Evolutionary conservation across 345 rosid species (phyloP), one percentile per base, ranked within the genome.

Genomic region (Garcia nutans): DNA sequence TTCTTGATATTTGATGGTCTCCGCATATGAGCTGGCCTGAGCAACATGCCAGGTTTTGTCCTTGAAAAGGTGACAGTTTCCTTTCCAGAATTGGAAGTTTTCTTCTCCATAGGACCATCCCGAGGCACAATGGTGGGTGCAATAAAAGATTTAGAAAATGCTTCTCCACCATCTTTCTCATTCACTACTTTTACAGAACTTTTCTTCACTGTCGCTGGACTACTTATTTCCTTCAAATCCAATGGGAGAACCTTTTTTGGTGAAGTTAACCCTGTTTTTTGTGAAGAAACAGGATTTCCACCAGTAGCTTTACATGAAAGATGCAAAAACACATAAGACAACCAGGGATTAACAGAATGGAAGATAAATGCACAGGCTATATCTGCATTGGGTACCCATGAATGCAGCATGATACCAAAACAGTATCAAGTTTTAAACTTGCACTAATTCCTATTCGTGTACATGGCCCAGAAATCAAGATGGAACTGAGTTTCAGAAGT

Each of bases 11-110:
- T 76, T 49, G 93, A 88, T 54, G 84, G 85, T 80, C 76, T 90
- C 71, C 86, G 89, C 26, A 78, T 70, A 84, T 91, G 90, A 84
- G 94, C 93, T 33, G 99, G 99, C 83, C 89, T 91, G 58, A 93
- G 91, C 77, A 92, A 81, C 99, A 96, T 91, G 37, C 99, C 98
- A 1, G 97, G 96, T 75, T 83, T 93, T 26, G 99, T 96, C 89
- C 77, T 91, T 72, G 95, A 88, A 85, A 92, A 93, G 65, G 97
- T 83, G 80, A 96, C 85, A 70, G 90, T 85, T 79, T 91, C 98
- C 80, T 71, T 86, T 82, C 70, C 85, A 42, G 91, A 78, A 77
- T 80, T 81, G 24, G 81, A 75, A 58, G 84, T 69, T 23, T 86
- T 91, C 77, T 90, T 93, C 68, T 78, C 88, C 31, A 74, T 72